phyloP scores from a whole-genome alignment of 768 basidiomycete species.

The Calocybe gangraenosa region DNA sequence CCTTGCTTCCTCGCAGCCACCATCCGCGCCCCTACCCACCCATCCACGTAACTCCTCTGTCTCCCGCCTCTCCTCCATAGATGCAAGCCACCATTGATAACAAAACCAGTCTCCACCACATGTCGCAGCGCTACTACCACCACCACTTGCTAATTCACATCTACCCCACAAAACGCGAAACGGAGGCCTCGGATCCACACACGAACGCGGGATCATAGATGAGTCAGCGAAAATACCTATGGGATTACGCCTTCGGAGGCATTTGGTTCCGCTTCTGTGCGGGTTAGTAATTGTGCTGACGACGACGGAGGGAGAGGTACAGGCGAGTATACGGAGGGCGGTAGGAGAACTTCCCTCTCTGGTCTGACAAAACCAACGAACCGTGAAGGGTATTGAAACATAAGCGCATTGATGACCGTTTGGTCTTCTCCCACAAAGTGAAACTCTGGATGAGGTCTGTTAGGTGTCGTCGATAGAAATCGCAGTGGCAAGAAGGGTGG shows the following conservation, averaged over 20 bases:
- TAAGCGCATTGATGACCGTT: slow-evolving; percentile 44
- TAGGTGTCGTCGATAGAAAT: slow-evolving; percentile 17
- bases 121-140: too few species aligned
- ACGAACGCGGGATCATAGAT: background rate
- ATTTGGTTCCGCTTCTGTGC: background rate
- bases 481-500: slow-evolving; percentile 4
- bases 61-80: slow-evolving; percentile 13
- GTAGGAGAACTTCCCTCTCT: slow-evolving; percentile 13
- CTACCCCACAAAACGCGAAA: too few species aligned
- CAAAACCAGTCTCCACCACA: slow-evolving; percentile 45
- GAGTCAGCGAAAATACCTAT: background rate
- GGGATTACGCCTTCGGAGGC: background rate
- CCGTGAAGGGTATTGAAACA: slow-evolving; percentile 41
- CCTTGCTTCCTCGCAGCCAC: slow-evolving; percentile 7
- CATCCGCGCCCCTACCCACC: background rate
- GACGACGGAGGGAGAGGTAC: background rate
- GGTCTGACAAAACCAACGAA: slow-evolving; percentile 33
- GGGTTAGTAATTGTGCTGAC: background rate
- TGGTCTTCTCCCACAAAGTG: slow-evolving; percentile 57
- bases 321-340: background rate
- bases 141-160: too few species aligned
- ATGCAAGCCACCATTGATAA: slow-evolving; percentile 47
- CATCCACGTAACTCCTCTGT: slow-evolving; percentile 18
- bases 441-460: too few species aligned
- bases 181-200: background rate